Conservation (phyloP, 148 eudicot genomes). For the Polygonum maritimum region DNA sequence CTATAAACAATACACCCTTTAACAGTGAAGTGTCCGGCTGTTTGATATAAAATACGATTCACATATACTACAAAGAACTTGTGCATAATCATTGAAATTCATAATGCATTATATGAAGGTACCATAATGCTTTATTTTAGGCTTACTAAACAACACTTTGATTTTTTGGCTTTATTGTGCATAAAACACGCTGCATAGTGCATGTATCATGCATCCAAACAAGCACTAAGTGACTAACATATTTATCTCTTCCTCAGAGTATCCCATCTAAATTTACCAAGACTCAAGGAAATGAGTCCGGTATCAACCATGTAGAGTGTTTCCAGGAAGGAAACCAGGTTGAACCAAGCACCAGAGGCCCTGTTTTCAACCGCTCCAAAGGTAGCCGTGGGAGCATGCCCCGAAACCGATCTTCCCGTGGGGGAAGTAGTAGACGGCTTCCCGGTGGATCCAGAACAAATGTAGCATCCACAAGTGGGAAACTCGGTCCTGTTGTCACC, state of each 20-base stretch:
- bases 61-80: too few relatives aligned
- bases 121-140: too few relatives aligned
- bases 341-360: constrained; percentile 20
- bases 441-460: constrained; percentile 19
- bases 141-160: too few relatives aligned
- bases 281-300: constrained; percentile 30
- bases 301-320: constrained; percentile 19
- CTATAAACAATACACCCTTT: not conserved
- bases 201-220: not conserved
- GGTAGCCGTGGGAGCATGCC: constrained; percentile 35
- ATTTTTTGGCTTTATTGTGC: too few relatives aligned
- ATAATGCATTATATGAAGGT: too few relatives aligned
- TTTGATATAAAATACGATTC: not conserved
- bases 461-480: constrained; percentile 17
- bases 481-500: constrained; percentile 32
- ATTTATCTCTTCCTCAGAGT: constrained; percentile 31
- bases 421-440: constrained; percentile 47
- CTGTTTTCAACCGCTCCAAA: constrained; percentile 22
- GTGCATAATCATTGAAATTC: too few relatives aligned
- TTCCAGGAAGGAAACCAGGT: constrained; percentile 32
- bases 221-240: not conserved
- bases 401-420: constrained; percentile 15
- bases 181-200: too few relatives aligned
- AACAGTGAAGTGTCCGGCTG: not conserved
- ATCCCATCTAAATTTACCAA: constrained; percentile 34